phyloP scores from a whole-genome alignment of 345 rosid species.

The Aquilaria yunnanensis region DNA sequence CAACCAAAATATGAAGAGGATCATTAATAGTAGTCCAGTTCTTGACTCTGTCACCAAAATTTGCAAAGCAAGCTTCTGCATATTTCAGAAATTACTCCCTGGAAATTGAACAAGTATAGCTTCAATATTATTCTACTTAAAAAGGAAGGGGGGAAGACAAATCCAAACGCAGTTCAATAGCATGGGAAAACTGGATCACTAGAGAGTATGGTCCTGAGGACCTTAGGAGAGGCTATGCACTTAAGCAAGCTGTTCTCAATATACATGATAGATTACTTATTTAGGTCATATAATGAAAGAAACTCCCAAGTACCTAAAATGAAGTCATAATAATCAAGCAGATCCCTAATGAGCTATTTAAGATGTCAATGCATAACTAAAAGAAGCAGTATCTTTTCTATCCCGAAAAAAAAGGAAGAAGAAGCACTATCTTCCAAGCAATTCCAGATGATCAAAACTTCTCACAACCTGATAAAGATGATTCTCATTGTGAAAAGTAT shows the following conservation, averaged over 20 bases:
- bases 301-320: no score
- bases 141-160: not conserved
- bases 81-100: conserved; percentile 67
- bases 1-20: conserved; percentile 48
- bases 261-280: not conserved
- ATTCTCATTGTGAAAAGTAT: no score
- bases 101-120: conserved; percentile 23
- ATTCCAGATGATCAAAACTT: no score
- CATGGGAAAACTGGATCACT: not conserved
- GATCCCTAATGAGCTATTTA: no score
- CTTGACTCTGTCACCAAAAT: conserved; percentile 80
- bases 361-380: no score
- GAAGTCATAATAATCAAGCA: no score
- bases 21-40: conserved; percentile 81
- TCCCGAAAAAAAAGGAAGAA: no score
- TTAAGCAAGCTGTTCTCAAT: no score
- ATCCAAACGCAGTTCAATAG: not conserved
- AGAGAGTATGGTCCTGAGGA: not conserved
- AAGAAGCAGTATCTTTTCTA: no score
- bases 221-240: no score
- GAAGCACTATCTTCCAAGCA: no score
- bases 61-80: conserved; percentile 65
- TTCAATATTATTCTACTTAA: not conserved
- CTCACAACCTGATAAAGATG: no score
- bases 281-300: not conserved